Conservation (phyloP, 345 rosid species). For the Pseudoturritis turrita region DNA sequence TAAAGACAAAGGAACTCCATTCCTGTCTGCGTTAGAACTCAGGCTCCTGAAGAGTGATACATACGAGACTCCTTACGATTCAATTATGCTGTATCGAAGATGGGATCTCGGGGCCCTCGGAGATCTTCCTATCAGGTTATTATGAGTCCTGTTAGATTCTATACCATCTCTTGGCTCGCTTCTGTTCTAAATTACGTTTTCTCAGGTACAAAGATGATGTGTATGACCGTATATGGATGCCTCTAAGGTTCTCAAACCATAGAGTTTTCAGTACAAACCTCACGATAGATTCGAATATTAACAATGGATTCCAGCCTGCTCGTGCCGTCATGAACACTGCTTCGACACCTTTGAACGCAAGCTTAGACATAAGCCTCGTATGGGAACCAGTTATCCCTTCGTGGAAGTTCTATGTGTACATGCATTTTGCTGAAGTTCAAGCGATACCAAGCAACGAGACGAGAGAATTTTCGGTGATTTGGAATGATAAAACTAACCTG, state of each 20-base stretch:
- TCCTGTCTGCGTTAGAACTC: conserved; percentile 46
- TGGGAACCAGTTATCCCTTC: background rate
- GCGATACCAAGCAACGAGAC: conserved; percentile 22
- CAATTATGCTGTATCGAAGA: background rate
- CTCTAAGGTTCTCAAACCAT: background rate
- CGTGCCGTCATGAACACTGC: conserved; percentile 35
- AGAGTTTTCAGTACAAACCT: background rate
- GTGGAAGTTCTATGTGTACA: conserved; percentile 17
- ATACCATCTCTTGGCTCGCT: background rate
- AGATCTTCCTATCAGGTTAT: conserved; percentile 14
- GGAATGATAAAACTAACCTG: background rate
- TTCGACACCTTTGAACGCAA: background rate
- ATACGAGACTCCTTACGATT: background rate
- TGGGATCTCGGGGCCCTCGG: conserved; percentile 22
- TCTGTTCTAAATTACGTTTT: background rate
- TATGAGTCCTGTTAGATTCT: background rate
- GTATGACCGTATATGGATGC: conserved; percentile 31
- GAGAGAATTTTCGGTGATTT: conserved; percentile 22
- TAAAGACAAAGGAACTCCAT: conserved; percentile 38
- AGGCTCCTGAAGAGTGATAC: conserved; percentile 33
- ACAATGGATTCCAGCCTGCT: conserved; percentile 28
- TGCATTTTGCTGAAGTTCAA: conserved; percentile 44
- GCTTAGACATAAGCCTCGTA: background rate
- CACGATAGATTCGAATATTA: conserved; percentile 7
- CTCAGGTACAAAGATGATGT: conserved; percentile 31